These are phyloP conservation scores for Rutstroemia sp. DNA, from an alignment of 2,329 filamentous ascomycete species.

Conservation along the genomic window DNA sequence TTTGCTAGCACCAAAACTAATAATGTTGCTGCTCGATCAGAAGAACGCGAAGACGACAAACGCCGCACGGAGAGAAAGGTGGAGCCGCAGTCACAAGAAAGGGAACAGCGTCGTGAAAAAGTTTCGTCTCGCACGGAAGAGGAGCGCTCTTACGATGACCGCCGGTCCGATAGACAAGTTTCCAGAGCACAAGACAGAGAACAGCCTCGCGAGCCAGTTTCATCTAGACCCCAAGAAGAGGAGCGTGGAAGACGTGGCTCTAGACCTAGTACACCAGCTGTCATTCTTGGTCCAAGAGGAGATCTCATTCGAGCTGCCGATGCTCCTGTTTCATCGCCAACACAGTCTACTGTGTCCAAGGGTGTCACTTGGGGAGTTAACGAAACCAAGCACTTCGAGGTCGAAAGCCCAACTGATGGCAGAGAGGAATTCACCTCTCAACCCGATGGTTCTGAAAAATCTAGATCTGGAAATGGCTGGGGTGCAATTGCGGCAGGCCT, in stretches of 20 bases:
- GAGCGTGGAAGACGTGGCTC: conserved; percentile 16
- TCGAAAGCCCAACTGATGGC: conserved; percentile 46
- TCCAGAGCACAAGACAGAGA: neutral
- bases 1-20: conserved; percentile 14
- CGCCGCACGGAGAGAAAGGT: neutral
- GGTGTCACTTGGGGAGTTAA: conserved; percentile 59
- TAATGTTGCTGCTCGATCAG: conserved; percentile 6
- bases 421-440: conserved; percentile 24
- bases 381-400: conserved; percentile 55
- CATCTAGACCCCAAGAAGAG: neutral
- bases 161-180: neutral
- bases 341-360: conserved; percentile 42
- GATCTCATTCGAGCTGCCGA: conserved; percentile 31
- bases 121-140: neutral
- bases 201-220: neutral
- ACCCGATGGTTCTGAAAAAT: conserved; percentile 31
- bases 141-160: neutral
- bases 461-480: conserved; percentile 34
- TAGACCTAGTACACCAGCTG: conserved; percentile 26
- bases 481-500: conserved; percentile 45
- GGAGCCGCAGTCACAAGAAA: neutral
- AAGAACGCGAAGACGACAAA: conserved; percentile 1
- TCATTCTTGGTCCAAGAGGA: conserved; percentile 34
- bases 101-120: neutral
- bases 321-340: conserved; percentile 24